Conservation (phyloP, 805 yeast species). For the Ogataea dorogensis region DNA sequence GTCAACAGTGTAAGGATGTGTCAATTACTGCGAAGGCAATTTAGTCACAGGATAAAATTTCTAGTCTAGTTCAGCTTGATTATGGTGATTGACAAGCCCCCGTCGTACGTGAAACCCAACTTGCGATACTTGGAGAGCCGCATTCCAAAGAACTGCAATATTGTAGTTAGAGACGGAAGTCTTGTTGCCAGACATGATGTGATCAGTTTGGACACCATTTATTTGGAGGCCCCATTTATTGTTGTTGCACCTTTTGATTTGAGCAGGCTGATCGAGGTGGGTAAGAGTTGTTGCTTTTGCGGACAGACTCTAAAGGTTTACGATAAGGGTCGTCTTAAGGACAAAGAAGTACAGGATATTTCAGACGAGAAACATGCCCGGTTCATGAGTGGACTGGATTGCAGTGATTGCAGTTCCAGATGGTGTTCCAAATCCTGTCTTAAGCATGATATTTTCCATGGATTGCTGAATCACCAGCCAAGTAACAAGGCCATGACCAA, state of each 20-base stretch:
- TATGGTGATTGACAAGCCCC: conserved; percentile 15
- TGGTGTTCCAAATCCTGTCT: conserved; percentile 34
- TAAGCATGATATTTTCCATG: conserved; percentile 28
- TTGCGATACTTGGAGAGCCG: conserved; percentile 6
- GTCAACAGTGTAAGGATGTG: conserved; percentile 10
- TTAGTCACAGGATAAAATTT: conserved; percentile 1
- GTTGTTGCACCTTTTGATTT: conserved; percentile 28
- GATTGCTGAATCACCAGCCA: conserved; percentile 29
- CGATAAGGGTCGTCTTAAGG: conserved; percentile 31
- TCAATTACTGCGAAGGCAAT: conserved; percentile 2
- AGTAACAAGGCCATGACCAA: conserved; percentile 30
- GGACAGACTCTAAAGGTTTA: conserved; percentile 33
- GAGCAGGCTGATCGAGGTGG: conserved; percentile 26
- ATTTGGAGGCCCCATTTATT: conserved; percentile 32
- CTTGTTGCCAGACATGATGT: conserved; percentile 11
- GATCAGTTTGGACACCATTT: conserved; percentile 22
- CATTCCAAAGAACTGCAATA: conserved; percentile 15
- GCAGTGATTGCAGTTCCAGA: conserved; percentile 28
- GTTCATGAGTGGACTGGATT: conserved; percentile 32
- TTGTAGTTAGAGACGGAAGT: conserved; percentile 12
- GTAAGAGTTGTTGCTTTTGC: conserved; percentile 34
- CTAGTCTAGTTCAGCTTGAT: too few relatives aligned
- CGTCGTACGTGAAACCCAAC: conserved; percentile 12
- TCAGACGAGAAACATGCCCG: conserved; percentile 28
- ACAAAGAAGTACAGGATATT: conserved; percentile 14